phyloP scores from a whole-genome alignment of 768 basidiomycete species.

The Pleurotus tuber-regium region DNA sequence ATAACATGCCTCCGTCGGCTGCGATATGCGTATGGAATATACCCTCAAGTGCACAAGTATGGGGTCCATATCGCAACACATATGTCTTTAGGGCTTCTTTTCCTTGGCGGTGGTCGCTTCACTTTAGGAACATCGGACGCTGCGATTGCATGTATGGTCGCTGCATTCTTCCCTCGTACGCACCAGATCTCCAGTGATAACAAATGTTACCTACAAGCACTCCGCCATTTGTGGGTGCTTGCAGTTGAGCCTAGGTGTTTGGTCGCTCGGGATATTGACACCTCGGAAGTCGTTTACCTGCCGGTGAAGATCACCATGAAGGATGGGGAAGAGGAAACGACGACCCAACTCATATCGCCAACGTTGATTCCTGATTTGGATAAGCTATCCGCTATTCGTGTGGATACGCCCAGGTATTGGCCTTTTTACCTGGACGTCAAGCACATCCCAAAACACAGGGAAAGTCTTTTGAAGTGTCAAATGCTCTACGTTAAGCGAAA shows the following conservation, averaged over 20 bases:
- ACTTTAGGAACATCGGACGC: constrained; percentile 91
- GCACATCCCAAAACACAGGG: constrained; percentile 62
- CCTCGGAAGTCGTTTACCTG: constrained; percentile 85
- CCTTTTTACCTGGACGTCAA: constrained; percentile 83
- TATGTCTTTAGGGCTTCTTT: constrained; percentile 86
- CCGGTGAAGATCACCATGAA: constrained; percentile 84
- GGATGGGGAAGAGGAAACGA: constrained; percentile 60
- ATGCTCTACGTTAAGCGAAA: constrained; percentile 91
- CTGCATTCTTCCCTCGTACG: constrained; percentile 91
- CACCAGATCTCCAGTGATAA: constrained; percentile 81
- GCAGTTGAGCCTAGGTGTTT: constrained; percentile 94
- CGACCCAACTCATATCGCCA: constrained; percentile 83
- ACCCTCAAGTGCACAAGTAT: constrained; percentile 72
- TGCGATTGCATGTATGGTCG: constrained; percentile 85
- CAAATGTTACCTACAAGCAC: constrained; percentile 85
- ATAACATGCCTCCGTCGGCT: constrained; percentile 84
- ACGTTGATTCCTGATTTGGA: constrained; percentile 91
- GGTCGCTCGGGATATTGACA: constrained; percentile 89
- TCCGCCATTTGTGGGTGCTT: constrained; percentile 94
- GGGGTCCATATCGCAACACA: constrained; percentile 90
- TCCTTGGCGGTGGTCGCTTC: constrained; percentile 90
- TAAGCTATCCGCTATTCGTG: constrained; percentile 74
- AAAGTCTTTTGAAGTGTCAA: constrained; percentile 68
- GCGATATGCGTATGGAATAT: constrained; percentile 87
- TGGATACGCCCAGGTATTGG: constrained; percentile 96